Conservation (phyloP, 192 early-diverging fungal species). For the Mortierella claussenii region DNA sequence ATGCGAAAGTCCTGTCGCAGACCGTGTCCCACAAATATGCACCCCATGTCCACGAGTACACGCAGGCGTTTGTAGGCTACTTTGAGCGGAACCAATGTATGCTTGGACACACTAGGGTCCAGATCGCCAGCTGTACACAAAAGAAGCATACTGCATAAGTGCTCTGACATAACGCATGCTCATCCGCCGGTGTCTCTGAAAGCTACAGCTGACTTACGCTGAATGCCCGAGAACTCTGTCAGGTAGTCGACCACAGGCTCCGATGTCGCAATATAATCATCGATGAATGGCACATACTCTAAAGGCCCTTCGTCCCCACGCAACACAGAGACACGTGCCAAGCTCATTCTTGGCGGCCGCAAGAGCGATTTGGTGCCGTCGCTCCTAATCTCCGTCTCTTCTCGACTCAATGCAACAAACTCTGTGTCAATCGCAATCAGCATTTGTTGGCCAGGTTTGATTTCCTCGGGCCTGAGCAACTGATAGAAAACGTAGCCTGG, state of each 20-base stretch:
- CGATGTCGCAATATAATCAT: constrained; percentile 91
- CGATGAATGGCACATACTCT: constrained; percentile 90
- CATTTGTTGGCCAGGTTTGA: constrained; percentile 69
- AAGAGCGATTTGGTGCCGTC: constrained; percentile 91
- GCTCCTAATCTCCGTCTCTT: constrained; percentile 89
- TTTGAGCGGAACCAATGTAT: constrained; percentile 90
- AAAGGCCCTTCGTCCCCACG: constrained; percentile 78
- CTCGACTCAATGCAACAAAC: constrained; percentile 89
- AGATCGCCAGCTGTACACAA: constrained; percentile 80
- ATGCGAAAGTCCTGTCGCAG: constrained; percentile 95
- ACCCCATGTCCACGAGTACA: constrained; percentile 88
- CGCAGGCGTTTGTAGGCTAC: constrained; percentile 94
- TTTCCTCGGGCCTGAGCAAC: constrained; percentile 66
- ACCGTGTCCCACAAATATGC: constrained; percentile 95
- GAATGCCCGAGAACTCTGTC: constrained; percentile 95
- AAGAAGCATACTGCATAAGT: no score
- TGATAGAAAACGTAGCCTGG: constrained; percentile 60
- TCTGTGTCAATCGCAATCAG: constrained; percentile 93
- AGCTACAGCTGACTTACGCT: constrained; percentile 61
- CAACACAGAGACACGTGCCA: constrained; percentile 93
- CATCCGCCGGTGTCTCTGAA: no score
- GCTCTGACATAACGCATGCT: no score
- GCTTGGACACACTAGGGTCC: constrained; percentile 72
- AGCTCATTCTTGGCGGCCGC: constrained; percentile 80
- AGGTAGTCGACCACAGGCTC: constrained; percentile 92